Conservation (phyloP, 495 filamentous ascomycete genomes). For the Chaetomidium leptoderma region DNA sequence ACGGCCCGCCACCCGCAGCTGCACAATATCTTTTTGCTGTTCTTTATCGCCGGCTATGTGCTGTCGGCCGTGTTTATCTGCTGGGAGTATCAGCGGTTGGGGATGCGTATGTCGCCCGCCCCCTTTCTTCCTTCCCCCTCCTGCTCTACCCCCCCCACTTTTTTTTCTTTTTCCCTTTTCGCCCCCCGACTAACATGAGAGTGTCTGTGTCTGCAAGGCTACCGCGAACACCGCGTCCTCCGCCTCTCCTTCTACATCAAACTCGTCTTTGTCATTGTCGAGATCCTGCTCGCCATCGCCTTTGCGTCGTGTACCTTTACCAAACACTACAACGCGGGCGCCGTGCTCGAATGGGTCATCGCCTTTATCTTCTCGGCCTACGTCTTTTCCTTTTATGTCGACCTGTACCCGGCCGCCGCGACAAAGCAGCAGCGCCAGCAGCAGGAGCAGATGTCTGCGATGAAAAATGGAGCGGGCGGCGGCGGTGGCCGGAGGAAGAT, state of each 20-base stretch:
- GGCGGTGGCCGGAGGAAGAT: background rate
- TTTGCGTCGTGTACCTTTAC: conserved; percentile 48
- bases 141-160: background rate
- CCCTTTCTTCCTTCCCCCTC: conserved; percentile 2
- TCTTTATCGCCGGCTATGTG: conserved; percentile 84
- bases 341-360: conserved; percentile 70
- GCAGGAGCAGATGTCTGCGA: conserved; percentile 28
- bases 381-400: conserved; percentile 81
- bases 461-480: too few species aligned
- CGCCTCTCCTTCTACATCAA: conserved; percentile 79
- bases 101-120: conserved; percentile 54
- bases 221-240: conserved; percentile 68
- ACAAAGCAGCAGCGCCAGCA: conserved; percentile 41
- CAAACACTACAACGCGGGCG: conserved; percentile 50
- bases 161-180: background rate
- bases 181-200: background rate
- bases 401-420: conserved; percentile 73
- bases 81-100: conserved; percentile 80
- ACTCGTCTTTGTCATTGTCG: conserved; percentile 70
- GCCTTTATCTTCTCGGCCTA: conserved; percentile 89
- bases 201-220: conserved; percentile 44
- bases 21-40: conserved; percentile 71
- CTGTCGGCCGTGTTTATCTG: conserved; percentile 80
- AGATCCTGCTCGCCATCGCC: conserved; percentile 67
- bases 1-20: conserved; percentile 58